Evolutionary conservation across 1,284 basidiomycete genomes (phyloP).

Genomic region (Trichosporon inkin): DNA sequence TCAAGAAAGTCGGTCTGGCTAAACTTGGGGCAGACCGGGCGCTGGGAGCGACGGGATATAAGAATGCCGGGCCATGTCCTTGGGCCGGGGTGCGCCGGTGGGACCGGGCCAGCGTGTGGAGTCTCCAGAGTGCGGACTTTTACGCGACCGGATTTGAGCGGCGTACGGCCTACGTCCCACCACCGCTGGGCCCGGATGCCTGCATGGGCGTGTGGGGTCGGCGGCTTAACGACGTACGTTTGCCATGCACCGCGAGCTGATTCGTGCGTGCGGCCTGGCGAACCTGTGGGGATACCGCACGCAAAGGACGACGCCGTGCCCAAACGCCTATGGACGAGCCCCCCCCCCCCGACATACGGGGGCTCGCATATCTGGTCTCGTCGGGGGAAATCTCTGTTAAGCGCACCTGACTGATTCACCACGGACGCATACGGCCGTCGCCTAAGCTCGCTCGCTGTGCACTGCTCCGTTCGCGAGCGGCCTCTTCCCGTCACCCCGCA

Average conservation of each 20-base stretch:
- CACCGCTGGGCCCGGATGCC: too few species aligned
- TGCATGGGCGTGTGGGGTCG: too few species aligned
- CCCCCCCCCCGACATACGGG: not conserved
- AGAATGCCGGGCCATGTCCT: not conserved
- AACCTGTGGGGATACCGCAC: not conserved
- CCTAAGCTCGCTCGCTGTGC: not conserved
- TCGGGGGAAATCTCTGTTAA: not conserved
- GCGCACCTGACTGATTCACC: not conserved
- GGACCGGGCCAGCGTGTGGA: not conserved
- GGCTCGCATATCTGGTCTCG: not conserved
- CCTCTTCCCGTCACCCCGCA: not conserved
- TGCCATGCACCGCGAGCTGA: not conserved
- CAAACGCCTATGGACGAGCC: not conserved
- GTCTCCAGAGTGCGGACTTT: constrained; percentile 2
- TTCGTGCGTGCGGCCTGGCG: not conserved
- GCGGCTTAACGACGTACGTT: too few species aligned
- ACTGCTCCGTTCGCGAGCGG: not conserved
- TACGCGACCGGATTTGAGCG: constrained; percentile 6
- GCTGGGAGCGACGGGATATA: not conserved
- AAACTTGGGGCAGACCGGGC: not conserved
- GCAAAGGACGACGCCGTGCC: too few species aligned
- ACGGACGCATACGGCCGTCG: not conserved
- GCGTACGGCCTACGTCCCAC: not conserved
- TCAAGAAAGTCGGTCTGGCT: not conserved
- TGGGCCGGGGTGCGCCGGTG: too few species aligned